Conservation (phyloP, 177 flowering plant genomes). For the Vitis hybrid region DNA sequence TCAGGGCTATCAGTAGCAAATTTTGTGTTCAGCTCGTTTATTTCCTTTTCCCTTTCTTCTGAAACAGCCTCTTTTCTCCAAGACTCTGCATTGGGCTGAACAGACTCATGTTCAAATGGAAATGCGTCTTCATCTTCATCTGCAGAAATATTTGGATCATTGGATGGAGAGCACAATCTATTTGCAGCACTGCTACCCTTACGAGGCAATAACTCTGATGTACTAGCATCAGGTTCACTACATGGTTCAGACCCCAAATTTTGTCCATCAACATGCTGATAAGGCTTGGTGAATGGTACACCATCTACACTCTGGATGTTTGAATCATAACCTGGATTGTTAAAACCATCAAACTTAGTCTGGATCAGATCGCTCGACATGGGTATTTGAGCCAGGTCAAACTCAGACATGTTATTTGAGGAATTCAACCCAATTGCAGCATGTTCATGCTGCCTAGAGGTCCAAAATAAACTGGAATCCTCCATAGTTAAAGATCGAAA, state of each 20-base stretch:
- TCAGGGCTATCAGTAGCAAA: slow-evolving; percentile 21
- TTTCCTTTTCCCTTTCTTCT: slow-evolving; percentile 18
- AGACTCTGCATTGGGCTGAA: slow-evolving; percentile 20
- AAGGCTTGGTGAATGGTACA: slow-evolving; percentile 19
- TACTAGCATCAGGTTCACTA: slow-evolving; percentile 62
- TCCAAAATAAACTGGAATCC: slow-evolving; percentile 45
- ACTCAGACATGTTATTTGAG: slow-evolving; percentile 23
- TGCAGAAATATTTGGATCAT: slow-evolving; percentile 36
- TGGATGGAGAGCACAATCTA: slow-evolving; percentile 39
- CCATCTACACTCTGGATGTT: slow-evolving; percentile 25
- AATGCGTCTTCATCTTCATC: slow-evolving; percentile 55
- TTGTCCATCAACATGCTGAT: slow-evolving; percentile 30
- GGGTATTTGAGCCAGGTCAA: slow-evolving; percentile 28
- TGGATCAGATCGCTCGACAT: slow-evolving; percentile 25
- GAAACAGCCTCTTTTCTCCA: slow-evolving; percentile 22
- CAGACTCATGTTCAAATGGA: slow-evolving; percentile 29
- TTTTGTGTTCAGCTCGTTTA: slow-evolving; percentile 13
- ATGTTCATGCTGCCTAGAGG: slow-evolving; percentile 34
- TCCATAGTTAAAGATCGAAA: slow-evolving; percentile 52
- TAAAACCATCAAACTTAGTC: slow-evolving; percentile 25
- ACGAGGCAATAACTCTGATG: slow-evolving; percentile 44
- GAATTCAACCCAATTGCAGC: slow-evolving; percentile 25
- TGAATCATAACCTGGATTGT: slow-evolving; percentile 29
- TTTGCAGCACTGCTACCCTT: slow-evolving; percentile 25
- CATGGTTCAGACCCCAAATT: slow-evolving; percentile 48